Evolutionary conservation across 371 early-diverging fungal species (phyloP).

Genomic region (Mucor irregularis): DNA sequence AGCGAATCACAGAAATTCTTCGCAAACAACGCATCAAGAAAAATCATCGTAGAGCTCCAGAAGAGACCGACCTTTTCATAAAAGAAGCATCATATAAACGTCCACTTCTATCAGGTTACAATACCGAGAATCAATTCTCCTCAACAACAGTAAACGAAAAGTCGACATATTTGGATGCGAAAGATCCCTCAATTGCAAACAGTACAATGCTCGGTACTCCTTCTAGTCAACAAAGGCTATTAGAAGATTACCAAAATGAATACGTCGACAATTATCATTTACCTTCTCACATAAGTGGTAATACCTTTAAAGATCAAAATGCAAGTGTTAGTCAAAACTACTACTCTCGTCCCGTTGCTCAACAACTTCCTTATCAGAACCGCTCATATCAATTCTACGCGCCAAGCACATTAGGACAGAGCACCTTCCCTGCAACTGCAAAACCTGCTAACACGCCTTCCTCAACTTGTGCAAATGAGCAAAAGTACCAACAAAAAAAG

Average conservation of each 20-base stretch:
- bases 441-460: not conserved
- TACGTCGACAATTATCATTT: not conserved
- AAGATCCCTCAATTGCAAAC: too few relatives aligned
- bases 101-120: not conserved
- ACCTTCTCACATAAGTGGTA: too few relatives aligned
- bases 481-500: conserved; percentile 3
- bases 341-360: not conserved
- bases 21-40: conserved; percentile 3
- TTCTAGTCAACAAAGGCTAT: not conserved
- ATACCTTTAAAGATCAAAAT: not conserved
- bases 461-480: conserved; percentile 4
- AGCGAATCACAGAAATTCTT: conserved; percentile 45
- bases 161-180: too few relatives aligned
- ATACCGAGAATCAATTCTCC: not conserved
- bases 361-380: conserved; percentile 4
- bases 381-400: not conserved
- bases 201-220: too few relatives aligned
- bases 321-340: not conserved
- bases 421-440: not conserved
- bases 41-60: not conserved
- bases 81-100: not conserved
- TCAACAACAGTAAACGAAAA: too few relatives aligned
- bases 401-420: not conserved
- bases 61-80: not conserved
- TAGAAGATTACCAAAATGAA: not conserved